Evolutionary conservation across 495 filamentous ascomycete genomes (phyloP), one percentile per base, ranked within the genome.

Genomic region (Lentithecium fluviatile): DNA sequence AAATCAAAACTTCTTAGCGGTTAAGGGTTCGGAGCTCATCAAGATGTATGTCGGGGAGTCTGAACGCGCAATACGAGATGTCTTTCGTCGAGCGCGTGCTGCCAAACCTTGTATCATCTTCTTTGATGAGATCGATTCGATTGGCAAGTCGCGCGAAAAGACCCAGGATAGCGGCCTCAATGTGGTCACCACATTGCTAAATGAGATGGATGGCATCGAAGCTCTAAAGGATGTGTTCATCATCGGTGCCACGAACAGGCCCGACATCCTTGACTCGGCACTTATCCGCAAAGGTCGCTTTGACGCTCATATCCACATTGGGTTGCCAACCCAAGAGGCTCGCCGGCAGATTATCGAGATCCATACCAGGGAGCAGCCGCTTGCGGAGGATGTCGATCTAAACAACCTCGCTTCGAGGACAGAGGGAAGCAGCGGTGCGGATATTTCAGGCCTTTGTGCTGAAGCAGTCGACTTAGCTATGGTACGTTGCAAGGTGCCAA

Each of bases 21-120:
- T 98, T 36, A 96, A 95, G 76, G 94, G 94, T n/a, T 89, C 91
- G 29, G 94, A 98, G 72, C 82, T 98, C 2, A 82, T 96, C 55
- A 95, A 86, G 75, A 97, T 95, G 91, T 98, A 97, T 74, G 91
- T 98, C 21, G 94, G 94, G 53, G 94, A 98, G 74, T 93, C 91
- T 6, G 94, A 98, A 76, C 85, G 92, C 8, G 85, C 88, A 24
- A 79, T 98, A 43, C 83, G 94, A 48, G 89, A 94, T 46, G 82
- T 97, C 8, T 98, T 98, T 73, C 81, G 86, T 50, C 90, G 91
- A 63, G 94, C 94, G 2, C 80, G 90, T 43, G 86, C 88, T 38
- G 94, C 92, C 23, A 85, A 85, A 52, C 94, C 94, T 3, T 90
- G 88, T 71, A 93, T 98, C 70, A 91, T 98, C 58, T 98, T 98